phyloP scores from a whole-genome alignment of 257 asterid species.

The Echites panduratus region DNA sequence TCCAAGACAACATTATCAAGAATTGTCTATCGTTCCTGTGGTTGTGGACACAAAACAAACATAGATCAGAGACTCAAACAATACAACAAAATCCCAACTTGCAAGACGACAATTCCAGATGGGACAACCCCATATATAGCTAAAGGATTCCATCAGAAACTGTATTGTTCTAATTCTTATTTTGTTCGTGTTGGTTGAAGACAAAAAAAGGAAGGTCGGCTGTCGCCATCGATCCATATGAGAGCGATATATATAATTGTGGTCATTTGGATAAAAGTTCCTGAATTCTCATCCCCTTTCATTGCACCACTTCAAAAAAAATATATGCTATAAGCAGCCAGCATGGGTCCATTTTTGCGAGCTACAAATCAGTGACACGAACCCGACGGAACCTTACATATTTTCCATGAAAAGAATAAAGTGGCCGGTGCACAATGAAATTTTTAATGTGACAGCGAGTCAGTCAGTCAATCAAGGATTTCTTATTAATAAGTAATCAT shows the following conservation, averaged over 20 bases:
- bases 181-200: background rate
- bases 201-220: constrained; percentile 2
- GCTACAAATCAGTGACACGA: background rate
- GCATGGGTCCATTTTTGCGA: constrained; percentile 5
- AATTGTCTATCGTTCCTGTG: too few relatives aligned
- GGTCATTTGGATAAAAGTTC: constrained; percentile 12
- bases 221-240: constrained; percentile 1
- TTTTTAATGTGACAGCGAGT: too few relatives aligned
- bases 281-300: background rate
- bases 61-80: background rate
- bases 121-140: background rate
- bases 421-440: too few relatives aligned
- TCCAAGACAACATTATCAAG: too few relatives aligned
- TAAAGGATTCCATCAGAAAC: background rate
- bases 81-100: background rate
- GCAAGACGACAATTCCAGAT: constrained; percentile 5
- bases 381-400: too few relatives aligned
- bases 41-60: background rate
- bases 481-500: too few relatives aligned
- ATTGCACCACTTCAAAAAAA: background rate
- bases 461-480: too few relatives aligned
- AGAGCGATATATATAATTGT: too few relatives aligned
- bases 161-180: background rate
- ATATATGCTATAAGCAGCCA: background rate
- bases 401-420: too few relatives aligned